Base-by-base conservation (phyloP, 2,329 filamentous ascomycete genomes). In the Tolypocladium capitatum region DNA sequence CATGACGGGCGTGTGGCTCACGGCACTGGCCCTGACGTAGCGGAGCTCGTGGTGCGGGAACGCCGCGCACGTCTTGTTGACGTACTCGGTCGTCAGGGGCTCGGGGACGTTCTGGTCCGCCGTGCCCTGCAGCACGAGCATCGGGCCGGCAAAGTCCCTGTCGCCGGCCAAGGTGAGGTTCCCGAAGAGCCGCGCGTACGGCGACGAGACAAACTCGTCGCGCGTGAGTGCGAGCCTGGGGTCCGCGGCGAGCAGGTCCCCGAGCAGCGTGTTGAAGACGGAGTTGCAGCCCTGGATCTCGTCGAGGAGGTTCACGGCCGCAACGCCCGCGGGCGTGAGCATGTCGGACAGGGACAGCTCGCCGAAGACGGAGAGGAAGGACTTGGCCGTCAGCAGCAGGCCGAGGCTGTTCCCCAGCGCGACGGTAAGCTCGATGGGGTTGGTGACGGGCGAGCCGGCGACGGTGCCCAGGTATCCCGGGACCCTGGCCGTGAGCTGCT, bases 381-480 rank as follows among this genome's bases (percentile, higher is more conserved):
- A 24, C 8, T 48, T 46, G 18, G 53, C 43, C 13, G 46, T 41
- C 24, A 41, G 46, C 2, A 58, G 20, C 4, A 58, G 18, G 10
- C 45, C 49, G 14, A 51, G 27, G 33, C 44, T 49, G 18, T 45
- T 49, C 0, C 47, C 48, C 1, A 35, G 16, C 1, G 47, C 31
- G 18, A 46, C 47, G 14, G 47, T 46, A 6, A 56, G 53, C 18
- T 52, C 50, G 2, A 55, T 27, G n/a, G 53, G 51, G 24, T 59
- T 55, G 2, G 59, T 60, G 10, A 51, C 55, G 13, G 64, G 59
- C 3, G 60, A 55, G 7, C 48, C 56, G 1, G 66, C 58, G 8
- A 70, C 52, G 9, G 63, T 55, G 7, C 68, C 68, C 3, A 64
- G 55, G 45, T 66, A 71, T 0, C 67, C 68, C 0, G 57, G 45